Conservation (phyloP, 768 basidiomycete genomes). For the Phylloporus arenicola region DNA sequence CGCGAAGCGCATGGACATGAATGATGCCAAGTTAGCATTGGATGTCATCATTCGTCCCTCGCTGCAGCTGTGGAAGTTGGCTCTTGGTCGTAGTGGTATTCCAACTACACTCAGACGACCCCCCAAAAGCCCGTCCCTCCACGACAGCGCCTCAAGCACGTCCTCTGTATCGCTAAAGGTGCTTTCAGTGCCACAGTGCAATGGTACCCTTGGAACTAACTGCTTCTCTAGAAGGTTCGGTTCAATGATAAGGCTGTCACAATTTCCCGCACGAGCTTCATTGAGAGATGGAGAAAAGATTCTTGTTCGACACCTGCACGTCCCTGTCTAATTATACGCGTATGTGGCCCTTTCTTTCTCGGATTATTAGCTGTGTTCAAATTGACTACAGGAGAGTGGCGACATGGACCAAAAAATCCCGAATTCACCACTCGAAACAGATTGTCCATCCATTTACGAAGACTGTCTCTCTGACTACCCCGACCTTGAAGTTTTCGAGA, state of each 20-base stretch:
- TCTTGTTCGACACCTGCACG: slow-evolving; percentile 16
- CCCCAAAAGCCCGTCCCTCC: slow-evolving; percentile 3
- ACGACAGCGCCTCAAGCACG: slow-evolving; percentile 3
- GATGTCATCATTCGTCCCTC: slow-evolving; percentile 22
- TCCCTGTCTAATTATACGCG: slow-evolving; percentile 26
- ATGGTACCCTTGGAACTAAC: slow-evolving; percentile 1
- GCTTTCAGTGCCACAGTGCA: background rate
- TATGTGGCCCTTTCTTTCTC: slow-evolving; percentile 5
- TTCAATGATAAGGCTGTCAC: slow-evolving; percentile 25
- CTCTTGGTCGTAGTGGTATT: slow-evolving; percentile 3
- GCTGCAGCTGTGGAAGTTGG: slow-evolving; percentile 18
- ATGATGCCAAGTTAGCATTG: slow-evolving; percentile 14
- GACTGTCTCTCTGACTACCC: slow-evolving; percentile 24
- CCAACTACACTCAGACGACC: slow-evolving; percentile 6
- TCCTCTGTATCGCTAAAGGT: slow-evolving; percentile 18
- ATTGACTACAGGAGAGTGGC: slow-evolving; percentile 11
- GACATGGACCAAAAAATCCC: background rate
- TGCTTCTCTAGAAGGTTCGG: slow-evolving; percentile 16
- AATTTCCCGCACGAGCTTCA: slow-evolving; percentile 16
- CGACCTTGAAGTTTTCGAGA: slow-evolving; percentile 17
- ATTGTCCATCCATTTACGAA: slow-evolving; percentile 25
- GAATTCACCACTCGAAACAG: slow-evolving; percentile 6
- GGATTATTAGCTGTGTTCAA: background rate
- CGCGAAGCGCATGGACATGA: slow-evolving; percentile 12
- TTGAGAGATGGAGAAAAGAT: slow-evolving; percentile 12